Evolutionary conservation across 208 protist species (phyloP).

Genomic region (Vickermania ingenoplastis): DNA sequence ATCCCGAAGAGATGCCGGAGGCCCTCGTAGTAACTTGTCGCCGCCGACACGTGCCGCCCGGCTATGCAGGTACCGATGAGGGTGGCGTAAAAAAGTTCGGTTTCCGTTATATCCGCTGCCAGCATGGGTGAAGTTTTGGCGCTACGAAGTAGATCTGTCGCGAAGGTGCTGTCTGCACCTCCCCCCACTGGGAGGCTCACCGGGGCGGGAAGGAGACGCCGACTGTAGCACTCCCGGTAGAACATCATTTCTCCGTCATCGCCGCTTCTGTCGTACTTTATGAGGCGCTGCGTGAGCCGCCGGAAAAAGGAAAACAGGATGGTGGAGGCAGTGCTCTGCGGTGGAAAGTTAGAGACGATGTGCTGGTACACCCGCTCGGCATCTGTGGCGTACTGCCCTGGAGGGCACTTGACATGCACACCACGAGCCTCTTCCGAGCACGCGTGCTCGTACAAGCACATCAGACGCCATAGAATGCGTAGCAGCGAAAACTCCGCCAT

Average conservation of each 20-base stretch:
- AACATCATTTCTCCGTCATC: conserved; percentile 74
- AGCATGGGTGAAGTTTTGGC: neutral
- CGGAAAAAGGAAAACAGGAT: conserved; percentile 7
- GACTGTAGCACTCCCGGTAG: conserved; percentile 31
- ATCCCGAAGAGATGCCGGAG: conserved; percentile 9
- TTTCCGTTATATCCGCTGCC: conserved; percentile 9
- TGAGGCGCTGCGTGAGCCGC: conserved; percentile 16
- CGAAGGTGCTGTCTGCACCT: neutral
- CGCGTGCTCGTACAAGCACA: conserved; percentile 35
- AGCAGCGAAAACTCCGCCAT: conserved; percentile 38
- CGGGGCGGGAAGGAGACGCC: conserved; percentile 18
- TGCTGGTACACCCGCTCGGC: neutral
- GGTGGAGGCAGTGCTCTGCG: neutral
- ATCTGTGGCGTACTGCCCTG: neutral
- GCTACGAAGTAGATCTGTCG: neutral
- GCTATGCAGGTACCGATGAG: conserved; percentile 49
- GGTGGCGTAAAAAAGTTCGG: conserved; percentile 43
- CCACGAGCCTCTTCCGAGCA: conserved; percentile 4
- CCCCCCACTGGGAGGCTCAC: conserved; percentile 2
- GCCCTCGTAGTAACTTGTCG: conserved; percentile 35
- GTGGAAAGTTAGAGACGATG: neutral
- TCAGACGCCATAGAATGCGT: conserved; percentile 51
- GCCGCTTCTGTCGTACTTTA: conserved; percentile 45
- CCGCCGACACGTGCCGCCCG: conserved; percentile 36
- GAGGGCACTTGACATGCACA: neutral